Conservation (phyloP, 768 basidiomycete genomes). For the Podaxis sp. region DNA sequence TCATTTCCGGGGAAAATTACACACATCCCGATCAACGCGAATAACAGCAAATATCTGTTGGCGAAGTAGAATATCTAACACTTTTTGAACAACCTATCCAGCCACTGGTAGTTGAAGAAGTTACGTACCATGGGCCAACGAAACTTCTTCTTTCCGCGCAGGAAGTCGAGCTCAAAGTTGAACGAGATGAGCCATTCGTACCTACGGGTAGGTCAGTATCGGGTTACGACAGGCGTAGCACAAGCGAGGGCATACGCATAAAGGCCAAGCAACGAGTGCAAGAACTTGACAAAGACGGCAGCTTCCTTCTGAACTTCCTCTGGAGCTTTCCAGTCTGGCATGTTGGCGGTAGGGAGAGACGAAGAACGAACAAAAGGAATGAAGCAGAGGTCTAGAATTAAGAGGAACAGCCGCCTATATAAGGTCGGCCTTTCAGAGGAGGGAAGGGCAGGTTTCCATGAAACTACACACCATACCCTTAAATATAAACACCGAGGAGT, state of each 20-base stretch:
- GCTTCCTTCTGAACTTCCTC: slow-evolving; percentile 45
- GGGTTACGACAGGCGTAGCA: slow-evolving; percentile 3
- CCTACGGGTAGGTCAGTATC: slow-evolving; percentile 27
- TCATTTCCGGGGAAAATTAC: slow-evolving; percentile 22
- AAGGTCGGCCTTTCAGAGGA: slow-evolving; percentile 1
- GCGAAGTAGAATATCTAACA: slow-evolving; percentile 63
- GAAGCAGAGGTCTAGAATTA: slow-evolving; percentile 7
- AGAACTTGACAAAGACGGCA: slow-evolving; percentile 46
- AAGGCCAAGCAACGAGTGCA: slow-evolving; percentile 56
- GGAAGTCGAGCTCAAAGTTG: slow-evolving; percentile 60
- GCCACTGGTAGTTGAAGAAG: not conserved
- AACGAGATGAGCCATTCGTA: slow-evolving; percentile 66
- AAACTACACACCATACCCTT: not conserved
- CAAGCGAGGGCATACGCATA: slow-evolving; percentile 40
- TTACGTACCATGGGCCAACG: slow-evolving; percentile 63
- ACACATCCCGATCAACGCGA: slow-evolving; percentile 68
- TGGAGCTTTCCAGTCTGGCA: slow-evolving; percentile 56
- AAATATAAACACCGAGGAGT: not conserved
- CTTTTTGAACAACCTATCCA: not conserved
- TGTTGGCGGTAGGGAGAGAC: slow-evolving; percentile 19
- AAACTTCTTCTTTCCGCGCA: slow-evolving; percentile 56
- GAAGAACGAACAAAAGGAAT: not conserved
- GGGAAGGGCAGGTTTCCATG: not conserved
- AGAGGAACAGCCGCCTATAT: slow-evolving; percentile 4
- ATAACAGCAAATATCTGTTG: slow-evolving; percentile 62